Percentiles rank a stretch among this genome's conserved stretches.
These are phyloP conservation scores for Pholiota microspora DNA, from an alignment of 768 basidiomycete genomes.

Conservation along the genomic window DNA sequence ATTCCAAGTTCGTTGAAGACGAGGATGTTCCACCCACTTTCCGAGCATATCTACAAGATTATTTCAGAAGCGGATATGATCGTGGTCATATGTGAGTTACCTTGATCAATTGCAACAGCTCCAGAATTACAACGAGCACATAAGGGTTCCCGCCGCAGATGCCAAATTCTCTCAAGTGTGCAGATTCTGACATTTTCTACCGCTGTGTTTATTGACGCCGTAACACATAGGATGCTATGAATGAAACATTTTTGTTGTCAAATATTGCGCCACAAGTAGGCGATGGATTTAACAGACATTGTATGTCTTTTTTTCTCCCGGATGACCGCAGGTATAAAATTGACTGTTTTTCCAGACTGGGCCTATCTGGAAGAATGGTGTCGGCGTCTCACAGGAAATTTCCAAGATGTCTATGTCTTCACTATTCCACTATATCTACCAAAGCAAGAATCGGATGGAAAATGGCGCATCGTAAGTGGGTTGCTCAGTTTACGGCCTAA, in stretches of 20 bases:
- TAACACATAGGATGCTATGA: conserved; percentile 71
- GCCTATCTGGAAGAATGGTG: conserved; percentile 97
- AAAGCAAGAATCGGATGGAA: conserved; percentile 80
- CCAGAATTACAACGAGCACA: neutral
- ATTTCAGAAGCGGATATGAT: conserved; percentile 92
- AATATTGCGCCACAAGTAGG: conserved; percentile 99
- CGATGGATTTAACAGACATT: conserved; percentile 95
- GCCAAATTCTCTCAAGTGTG: conserved; percentile 88
- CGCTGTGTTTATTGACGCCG: neutral
- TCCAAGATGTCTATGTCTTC: conserved; percentile 95
- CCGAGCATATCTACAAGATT: conserved; percentile 83
- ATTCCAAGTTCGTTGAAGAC: conserved; percentile 85
- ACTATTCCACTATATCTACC: conserved; percentile 98
- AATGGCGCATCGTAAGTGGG: conserved; percentile 86
- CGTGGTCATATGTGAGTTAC: conserved; percentile 94
- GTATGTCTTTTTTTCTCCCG: conserved; percentile 43
- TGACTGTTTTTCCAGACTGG: conserved; percentile 70
- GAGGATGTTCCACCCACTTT: conserved; percentile 70
- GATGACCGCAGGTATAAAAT: neutral
- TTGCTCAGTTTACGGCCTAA: neutral
- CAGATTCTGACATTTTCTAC: conserved; percentile 10
- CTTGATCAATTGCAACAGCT: neutral
- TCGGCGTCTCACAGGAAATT: conserved; percentile 79
- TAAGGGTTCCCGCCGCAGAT: conserved; percentile 94
- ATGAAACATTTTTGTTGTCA: conserved; percentile 92